Evolutionary conservation across 257 asterid species (phyloP).

Genomic region (Thymus quinquecostatus): DNA sequence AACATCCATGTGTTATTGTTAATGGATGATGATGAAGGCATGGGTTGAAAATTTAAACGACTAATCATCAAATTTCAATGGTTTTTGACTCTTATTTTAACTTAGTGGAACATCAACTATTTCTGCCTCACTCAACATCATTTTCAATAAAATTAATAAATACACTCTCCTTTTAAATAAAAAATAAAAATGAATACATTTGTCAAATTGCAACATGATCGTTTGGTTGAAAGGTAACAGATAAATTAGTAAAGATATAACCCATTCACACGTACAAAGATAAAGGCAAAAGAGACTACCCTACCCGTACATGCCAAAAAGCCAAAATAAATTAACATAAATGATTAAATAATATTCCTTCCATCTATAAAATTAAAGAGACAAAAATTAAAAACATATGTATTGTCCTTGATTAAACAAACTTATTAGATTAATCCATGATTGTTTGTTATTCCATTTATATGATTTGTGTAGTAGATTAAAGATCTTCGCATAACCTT

Average conservation of each 20-base stretch:
- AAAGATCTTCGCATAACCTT: no score
- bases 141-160: neutral
- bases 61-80: neutral
- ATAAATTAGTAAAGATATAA: no score
- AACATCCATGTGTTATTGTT: neutral
- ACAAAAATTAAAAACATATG: no score
- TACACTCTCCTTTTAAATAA: neutral
- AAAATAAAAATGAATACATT: neutral
- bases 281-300: no score
- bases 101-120: slow-evolving; percentile 12
- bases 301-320: no score
- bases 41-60: neutral
- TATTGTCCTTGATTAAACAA: no score
- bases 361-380: no score
- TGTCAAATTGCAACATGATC: neutral
- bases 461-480: no score
- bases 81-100: neutral
- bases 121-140: neutral
- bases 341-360: no score
- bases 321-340: no score
- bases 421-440: no score
- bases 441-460: no score
- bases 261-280: neutral
- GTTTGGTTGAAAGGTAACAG: neutral
- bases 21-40: neutral